Conservation (phyloP, 306 rosid species). For the Cucurbita moschata region DNA sequence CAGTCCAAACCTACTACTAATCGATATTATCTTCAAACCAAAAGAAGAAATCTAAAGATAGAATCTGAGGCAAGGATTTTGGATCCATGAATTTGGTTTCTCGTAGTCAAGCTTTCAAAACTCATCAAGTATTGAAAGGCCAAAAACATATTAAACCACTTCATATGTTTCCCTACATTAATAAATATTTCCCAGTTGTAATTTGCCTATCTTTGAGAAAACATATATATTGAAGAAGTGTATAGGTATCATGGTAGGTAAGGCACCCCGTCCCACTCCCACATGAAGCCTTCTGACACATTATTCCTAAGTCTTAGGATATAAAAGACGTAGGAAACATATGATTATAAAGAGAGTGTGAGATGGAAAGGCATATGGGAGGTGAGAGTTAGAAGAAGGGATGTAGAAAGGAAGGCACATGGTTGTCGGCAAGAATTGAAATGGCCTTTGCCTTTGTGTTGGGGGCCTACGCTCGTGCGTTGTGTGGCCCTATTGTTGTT, state of each 20-base stretch:
- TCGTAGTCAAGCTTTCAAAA: not conserved
- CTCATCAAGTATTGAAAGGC: not conserved
- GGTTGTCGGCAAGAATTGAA: not conserved
- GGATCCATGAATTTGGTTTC: not conserved
- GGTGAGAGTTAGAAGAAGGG: too few species aligned
- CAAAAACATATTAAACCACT: not conserved
- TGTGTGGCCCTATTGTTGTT: not conserved
- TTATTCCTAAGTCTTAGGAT: constrained; percentile 5
- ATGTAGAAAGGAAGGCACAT: not conserved
- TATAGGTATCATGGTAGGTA: not conserved
- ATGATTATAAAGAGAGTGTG: not conserved
- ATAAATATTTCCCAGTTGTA: not conserved
- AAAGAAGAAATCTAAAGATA: not conserved
- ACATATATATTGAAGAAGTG: not conserved
- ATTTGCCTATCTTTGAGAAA: not conserved
- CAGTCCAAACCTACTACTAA: too few species aligned
- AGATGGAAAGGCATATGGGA: not conserved
- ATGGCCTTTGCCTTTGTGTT: not conserved
- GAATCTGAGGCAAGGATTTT: not conserved
- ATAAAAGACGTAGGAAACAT: not conserved
- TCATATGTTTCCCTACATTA: not conserved
- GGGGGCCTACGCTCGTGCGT: constrained; percentile 5
- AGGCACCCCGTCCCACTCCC: not conserved
- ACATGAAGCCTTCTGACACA: constrained; percentile 1
- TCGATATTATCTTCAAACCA: too few species aligned